Conservation (phyloP, 1,284 basidiomycete genomes). For the Porogramme epimiltina region DNA sequence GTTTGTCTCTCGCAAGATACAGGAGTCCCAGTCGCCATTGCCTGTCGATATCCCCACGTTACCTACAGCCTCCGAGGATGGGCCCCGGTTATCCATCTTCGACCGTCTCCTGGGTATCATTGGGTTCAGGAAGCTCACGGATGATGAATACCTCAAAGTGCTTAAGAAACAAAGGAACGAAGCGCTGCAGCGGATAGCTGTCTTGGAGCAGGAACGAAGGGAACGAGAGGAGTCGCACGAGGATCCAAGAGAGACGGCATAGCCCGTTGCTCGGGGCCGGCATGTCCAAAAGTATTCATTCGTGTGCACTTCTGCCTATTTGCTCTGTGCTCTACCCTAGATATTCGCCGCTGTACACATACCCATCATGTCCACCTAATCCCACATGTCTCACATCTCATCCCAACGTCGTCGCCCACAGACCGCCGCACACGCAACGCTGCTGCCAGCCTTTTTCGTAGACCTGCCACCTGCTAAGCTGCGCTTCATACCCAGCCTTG, state of each 20-base stretch:
- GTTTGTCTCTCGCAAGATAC: constrained; percentile 43
- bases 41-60: not conserved
- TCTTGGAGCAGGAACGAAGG: constrained; percentile 48
- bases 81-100: constrained; percentile 34
- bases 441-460: constrained; percentile 64
- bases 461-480: constrained; percentile 51
- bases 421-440: constrained; percentile 71
- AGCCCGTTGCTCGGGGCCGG: not conserved
- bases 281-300: no score
- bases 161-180: constrained; percentile 54
- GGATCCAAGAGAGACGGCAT: not conserved
- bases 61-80: constrained; percentile 16
- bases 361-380: not conserved
- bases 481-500: constrained; percentile 27
- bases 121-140: constrained; percentile 56
- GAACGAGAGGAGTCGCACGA: not conserved
- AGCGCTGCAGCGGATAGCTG: constrained; percentile 53
- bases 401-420: constrained; percentile 40
- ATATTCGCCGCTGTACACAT: not conserved
- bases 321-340: no score
- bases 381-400: no score
- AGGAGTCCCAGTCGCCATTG: constrained; percentile 12
- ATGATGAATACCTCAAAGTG: constrained; percentile 63
- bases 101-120: constrained; percentile 20
- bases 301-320: no score